Evolutionary conservation across 2,329 filamentous ascomycete genomes (phyloP).

Genomic region (Pseudohalonectria lignicola): DNA sequence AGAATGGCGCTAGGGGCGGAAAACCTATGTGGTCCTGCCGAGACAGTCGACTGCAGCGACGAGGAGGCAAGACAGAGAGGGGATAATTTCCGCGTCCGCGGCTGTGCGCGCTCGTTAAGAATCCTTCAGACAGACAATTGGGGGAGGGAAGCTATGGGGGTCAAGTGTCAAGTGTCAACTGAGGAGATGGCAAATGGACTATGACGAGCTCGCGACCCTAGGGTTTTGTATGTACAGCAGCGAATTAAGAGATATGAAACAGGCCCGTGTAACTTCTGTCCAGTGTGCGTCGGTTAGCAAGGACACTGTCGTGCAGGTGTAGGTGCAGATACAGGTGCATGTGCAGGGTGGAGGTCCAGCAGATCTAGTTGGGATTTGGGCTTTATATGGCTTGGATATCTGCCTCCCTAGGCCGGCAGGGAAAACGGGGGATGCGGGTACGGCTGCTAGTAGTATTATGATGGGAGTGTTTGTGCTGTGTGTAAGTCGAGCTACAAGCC

Average conservation of each 20-base stretch:
- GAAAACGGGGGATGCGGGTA: too few species aligned
- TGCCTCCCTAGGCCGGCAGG: too few species aligned
- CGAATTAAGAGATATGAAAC: neutral
- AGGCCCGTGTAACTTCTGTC: neutral
- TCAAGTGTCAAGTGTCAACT: neutral
- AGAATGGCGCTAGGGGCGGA: too few species aligned
- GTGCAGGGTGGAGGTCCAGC: too few species aligned
- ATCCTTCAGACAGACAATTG: neutral
- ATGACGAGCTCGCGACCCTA: neutral
- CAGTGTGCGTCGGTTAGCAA: too few species aligned
- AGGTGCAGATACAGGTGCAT: too few species aligned
- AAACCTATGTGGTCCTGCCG: neutral
- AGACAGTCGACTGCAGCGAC: neutral
- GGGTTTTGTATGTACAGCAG: neutral
- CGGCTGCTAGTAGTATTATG: too few species aligned
- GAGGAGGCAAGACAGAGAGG: neutral
- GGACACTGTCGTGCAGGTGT: too few species aligned
- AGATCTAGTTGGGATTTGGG: too few species aligned
- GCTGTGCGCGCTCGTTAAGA: neutral
- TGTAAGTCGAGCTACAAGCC: too few species aligned
- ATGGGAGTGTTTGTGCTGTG: too few species aligned
- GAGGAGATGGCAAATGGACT: neutral
- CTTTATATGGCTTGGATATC: too few species aligned
- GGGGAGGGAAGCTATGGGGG: neutral
- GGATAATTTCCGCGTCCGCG: neutral